phyloP scores from a whole-genome alignment of 805 yeast genomes.

The Isabelozyma heimii region DNA sequence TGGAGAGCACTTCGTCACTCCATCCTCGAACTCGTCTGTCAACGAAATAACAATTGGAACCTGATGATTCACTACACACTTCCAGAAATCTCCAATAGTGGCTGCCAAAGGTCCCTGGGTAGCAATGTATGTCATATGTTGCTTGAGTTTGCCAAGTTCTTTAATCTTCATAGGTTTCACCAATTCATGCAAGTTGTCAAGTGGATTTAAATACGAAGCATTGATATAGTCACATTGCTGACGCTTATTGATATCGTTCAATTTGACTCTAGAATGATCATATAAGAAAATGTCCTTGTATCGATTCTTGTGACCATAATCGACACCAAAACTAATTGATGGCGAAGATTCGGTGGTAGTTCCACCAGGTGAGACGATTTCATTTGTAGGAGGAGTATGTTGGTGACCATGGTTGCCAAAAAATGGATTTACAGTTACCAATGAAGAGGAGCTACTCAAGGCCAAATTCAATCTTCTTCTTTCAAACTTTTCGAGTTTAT shows the following conservation, averaged over 20 bases:
- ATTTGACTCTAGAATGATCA: conserved; percentile 78
- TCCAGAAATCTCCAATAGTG: conserved; percentile 85
- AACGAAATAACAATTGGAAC: conserved; percentile 70
- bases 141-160: background rate
- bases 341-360: conserved; percentile 26
- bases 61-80: conserved; percentile 61
- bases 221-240: conserved; percentile 61
- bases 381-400: conserved; percentile 76
- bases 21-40: conserved; percentile 73
- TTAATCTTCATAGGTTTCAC: conserved; percentile 3
- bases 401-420: conserved; percentile 27
- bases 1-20: conserved; percentile 71
- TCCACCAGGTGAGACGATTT: conserved; percentile 6
- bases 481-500: conserved; percentile 66
- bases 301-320: conserved; percentile 76
- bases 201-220: conserved; percentile 63
- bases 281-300: conserved; percentile 87
- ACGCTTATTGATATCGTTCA: conserved; percentile 23
- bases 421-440: background rate
- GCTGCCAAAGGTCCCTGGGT: conserved; percentile 82
- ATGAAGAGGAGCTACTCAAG: background rate
- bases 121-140: conserved; percentile 51
- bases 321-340: conserved; percentile 70
- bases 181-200: conserved; percentile 7
- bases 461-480: conserved; percentile 53